Evolutionary conservation across 169 alveolate species (phyloP), one percentile per base, ranked within the genome.

Genomic region (Hepatocystis sp.): DNA sequence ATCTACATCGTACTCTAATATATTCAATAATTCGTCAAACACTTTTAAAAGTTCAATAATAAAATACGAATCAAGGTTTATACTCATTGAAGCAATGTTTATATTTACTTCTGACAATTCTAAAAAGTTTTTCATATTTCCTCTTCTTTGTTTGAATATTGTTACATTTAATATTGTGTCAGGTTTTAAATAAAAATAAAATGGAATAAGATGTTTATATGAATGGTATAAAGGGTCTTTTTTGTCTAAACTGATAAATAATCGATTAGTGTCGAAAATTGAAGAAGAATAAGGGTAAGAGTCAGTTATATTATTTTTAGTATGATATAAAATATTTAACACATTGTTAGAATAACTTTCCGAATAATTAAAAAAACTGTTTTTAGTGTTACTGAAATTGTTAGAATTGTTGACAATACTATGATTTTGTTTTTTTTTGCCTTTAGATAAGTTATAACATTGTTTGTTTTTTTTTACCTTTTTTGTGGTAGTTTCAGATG

Each of bases 21-120:
- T 81, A 61, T 81, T 60, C 28, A 81, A 63, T 15, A 81, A 25
- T 36, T 81, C 89, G 32, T 81, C 89, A 23, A 81, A 46, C 15
- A 81, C 63, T 42, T 64, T 60, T 44, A 81, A 64, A 19, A 81
- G 47, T 63, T 81, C 89, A n/a, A 81, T 64, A 53, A 64, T 81
- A 81, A 81, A 81, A 49, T 81, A 81, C 4, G 89, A 81, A 42
- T 81, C 89, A 52, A 81, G 47, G 30, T 81, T 81, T 81, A 81
- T 27, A 36, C 67, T 61, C 89, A 81, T 23, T 4, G 89, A 84
- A 17, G 89, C 53, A 23, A 81, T 19, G 21, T 81, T 81, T 3
- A 81, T 64, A 4, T 39, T 47, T 3, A 81, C 84, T 13, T 81
- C 89, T 21, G 89, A 81, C 23, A 81, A 28, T 28, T 81, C 89